Evolutionary conservation across 768 basidiomycete species (phyloP).

Genomic region (Lactarius psammicola): DNA sequence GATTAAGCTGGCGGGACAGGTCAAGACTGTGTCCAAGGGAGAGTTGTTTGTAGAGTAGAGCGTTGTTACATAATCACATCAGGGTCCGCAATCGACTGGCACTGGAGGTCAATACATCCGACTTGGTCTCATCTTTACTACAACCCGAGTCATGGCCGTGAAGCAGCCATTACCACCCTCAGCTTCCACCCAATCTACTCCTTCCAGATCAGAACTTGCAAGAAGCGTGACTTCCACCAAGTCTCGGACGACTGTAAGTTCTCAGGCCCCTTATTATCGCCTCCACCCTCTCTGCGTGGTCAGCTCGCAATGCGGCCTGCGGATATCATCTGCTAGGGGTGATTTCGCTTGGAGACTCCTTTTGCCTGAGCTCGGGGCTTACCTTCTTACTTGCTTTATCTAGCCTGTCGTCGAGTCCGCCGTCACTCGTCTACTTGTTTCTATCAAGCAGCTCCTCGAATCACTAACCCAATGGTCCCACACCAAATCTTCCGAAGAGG

Average conservation of each 20-base stretch:
- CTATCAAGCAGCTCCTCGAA: conserved; percentile 94
- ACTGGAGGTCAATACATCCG: too few species aligned
- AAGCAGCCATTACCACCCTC: conserved; percentile 19
- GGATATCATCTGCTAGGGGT: neutral
- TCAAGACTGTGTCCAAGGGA: conserved; percentile 2
- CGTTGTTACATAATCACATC: conserved; percentile 8
- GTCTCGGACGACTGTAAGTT: conserved; percentile 18
- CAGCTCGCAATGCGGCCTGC: neutral
- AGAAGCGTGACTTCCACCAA: conserved; percentile 16
- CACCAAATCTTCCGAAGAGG: conserved; percentile 62
- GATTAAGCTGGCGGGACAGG: conserved; percentile 15
- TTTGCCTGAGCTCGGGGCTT: neutral
- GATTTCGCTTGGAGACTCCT: neutral
- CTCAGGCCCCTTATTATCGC: neutral
- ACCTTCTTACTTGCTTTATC: neutral
- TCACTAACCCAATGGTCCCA: conserved; percentile 83
- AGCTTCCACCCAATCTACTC: neutral
- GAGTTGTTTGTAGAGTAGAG: conserved; percentile 8
- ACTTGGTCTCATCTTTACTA: neutral
- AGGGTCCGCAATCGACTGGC: too few species aligned
- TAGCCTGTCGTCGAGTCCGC: conserved; percentile 85
- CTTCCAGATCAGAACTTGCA: neutral
- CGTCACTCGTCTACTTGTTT: conserved; percentile 88
- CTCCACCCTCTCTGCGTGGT: too few species aligned
- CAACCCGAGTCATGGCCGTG: conserved; percentile 13